phyloP scores from a whole-genome alignment of 73 alveolate species.

The Paramecium tetraurelia region DNA sequence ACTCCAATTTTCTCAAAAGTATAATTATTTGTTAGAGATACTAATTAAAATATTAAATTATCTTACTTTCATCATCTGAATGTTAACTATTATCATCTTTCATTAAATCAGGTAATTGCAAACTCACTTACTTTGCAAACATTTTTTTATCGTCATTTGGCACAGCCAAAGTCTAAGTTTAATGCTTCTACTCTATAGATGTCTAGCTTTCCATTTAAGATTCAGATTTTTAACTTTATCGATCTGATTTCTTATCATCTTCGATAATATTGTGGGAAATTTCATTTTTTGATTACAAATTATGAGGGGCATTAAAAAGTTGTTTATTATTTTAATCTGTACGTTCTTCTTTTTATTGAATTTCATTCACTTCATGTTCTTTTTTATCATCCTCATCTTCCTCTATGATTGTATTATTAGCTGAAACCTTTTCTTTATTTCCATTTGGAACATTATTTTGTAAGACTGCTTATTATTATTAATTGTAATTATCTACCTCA shows the following conservation, averaged over 20 bases:
- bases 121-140: not conserved
- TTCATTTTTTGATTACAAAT: not conserved
- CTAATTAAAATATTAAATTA: not conserved
- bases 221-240: not conserved
- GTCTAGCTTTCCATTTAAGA: not conserved
- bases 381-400: slow-evolving; percentile 6
- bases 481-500: not conserved
- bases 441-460: not conserved
- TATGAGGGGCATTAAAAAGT: not conserved
- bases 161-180: not conserved
- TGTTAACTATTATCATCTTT: not conserved
- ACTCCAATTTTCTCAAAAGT: not conserved
- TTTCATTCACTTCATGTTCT: not conserved
- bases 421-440: not conserved
- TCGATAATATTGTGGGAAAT: not conserved
- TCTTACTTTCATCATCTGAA: not conserved
- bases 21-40: not conserved
- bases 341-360: not conserved
- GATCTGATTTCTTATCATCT: not conserved
- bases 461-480: not conserved
- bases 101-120: slow-evolving; percentile 28
- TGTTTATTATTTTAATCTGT: not conserved
- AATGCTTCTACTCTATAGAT: not conserved
- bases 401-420: not conserved
- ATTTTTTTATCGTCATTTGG: not conserved